A percentile compares a stretch with the other conserved stretches of the same genome.
These are phyloP conservation scores for Mimosa pudica DNA, from an alignment of 306 rosid species.

Conservation along the genomic window DNA sequence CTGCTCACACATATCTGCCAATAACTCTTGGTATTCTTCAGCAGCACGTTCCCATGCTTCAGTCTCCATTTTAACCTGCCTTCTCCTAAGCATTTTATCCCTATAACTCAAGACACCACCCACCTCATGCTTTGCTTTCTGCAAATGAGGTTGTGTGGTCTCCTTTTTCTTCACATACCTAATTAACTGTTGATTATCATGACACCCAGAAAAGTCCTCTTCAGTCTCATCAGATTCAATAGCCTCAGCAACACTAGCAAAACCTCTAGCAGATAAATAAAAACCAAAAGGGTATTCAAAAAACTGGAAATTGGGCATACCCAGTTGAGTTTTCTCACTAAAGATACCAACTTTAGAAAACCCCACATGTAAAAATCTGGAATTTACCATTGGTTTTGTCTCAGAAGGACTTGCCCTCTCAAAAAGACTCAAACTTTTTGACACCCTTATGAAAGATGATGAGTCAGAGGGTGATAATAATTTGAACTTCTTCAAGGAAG, in stretches of 20 bases:
- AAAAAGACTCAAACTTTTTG: constrained; percentile 29
- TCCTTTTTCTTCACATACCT: constrained; percentile 46
- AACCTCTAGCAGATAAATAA: constrained; percentile 42
- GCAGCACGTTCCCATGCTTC: constrained; percentile 98
- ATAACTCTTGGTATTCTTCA: constrained; percentile 74
- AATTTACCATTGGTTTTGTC: constrained; percentile 18
- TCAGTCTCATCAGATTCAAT: constrained; percentile 60
- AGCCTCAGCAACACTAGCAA: constrained; percentile 74
- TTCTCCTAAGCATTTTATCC: constrained; percentile 52
- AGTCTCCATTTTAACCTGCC: constrained; percentile 83
- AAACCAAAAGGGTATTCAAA: constrained; percentile 30
- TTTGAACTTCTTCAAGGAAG: constrained; percentile 45
- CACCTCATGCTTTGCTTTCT: constrained; percentile 45
- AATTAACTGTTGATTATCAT: constrained; percentile 59
- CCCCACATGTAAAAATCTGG: constrained; percentile 19
- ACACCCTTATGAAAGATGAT: constrained; percentile 13
- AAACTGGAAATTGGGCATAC: constrained; percentile 41
- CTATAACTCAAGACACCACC: constrained; percentile 46
- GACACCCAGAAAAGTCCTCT: constrained; percentile 64
- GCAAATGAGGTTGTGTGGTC: constrained; percentile 36
- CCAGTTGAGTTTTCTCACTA: constrained; percentile 30
- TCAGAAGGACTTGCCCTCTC: constrained; percentile 32
- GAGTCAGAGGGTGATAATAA: constrained; percentile 27
- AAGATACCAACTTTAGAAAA: constrained; percentile 27
- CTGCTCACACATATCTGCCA: constrained; percentile 81